Evolutionary conservation across 2,329 filamentous ascomycete species (phyloP), one percentile per base, ranked within the genome.

Genomic region (Rosellinia necatrix): DNA sequence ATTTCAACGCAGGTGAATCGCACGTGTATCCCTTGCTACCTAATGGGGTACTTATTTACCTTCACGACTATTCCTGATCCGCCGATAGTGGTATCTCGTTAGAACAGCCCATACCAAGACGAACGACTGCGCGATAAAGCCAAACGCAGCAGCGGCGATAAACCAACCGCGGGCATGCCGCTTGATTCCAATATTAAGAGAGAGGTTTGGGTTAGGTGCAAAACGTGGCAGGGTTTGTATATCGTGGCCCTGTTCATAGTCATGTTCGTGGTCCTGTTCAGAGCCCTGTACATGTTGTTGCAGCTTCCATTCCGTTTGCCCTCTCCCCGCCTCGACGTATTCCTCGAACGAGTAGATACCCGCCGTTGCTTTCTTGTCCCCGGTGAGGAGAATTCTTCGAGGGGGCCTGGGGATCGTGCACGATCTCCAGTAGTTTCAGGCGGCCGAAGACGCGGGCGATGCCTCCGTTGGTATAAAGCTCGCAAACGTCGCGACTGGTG

Each of bases 401-500:
- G n/a, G n/a, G n/a, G n/a, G n/a, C 19, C 9, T 43, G 10, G 5
- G 15, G n/a, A 52, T 21, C 38, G 40, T 44, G 17, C 6, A 74
- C 55, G 7, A 74, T 27, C 34, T 74, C 70, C 1, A 74, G 60
- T 2, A 76, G 60, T 13, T 67, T 67, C 0, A 71, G 69, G 0
- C 64, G 63, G 0, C 74, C 73, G 13, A 75, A 56, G 1, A 71
- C 66, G 4, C 74, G 64, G 2, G 65, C 58, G 13, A 75, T 68
- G 5, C 64, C 66, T 0, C 69, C 65, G 0, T 68, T 68, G 32
- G 71, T 67, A 58, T 63, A 76, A 0, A 77, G 59, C 46, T 77
- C 75, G 35, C 74, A 76, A 2, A 76, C 72, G 21, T 75, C 70
- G 0, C 59, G 59, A 3, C 68, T 72, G 0, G 75, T 78, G 0